These are phyloP conservation scores for Curvularia spicifera DNA, from an alignment of 2,329 filamentous ascomycete genomes.

Conservation along the genomic window DNA sequence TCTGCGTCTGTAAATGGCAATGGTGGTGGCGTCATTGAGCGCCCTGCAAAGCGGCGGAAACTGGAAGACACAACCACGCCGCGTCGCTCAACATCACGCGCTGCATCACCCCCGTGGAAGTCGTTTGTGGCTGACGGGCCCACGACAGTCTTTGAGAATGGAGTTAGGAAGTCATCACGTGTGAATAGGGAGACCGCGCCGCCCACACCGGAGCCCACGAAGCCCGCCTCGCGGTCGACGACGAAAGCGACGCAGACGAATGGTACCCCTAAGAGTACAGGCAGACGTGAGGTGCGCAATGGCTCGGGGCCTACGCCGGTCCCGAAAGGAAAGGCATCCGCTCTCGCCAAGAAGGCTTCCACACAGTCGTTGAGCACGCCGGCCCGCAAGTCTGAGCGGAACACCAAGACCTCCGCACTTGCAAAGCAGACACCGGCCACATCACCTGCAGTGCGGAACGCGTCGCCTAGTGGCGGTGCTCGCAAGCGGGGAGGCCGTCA, in stretches of 20 bases:
- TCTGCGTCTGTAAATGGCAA: slow-evolving; percentile 24
- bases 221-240: slow-evolving; percentile 34
- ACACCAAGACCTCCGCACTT: slow-evolving; percentile 32
- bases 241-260: slow-evolving; percentile 40
- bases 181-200: slow-evolving; percentile 55
- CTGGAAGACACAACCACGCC: slow-evolving; percentile 48
- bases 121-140: slow-evolving; percentile 83
- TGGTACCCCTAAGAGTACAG: slow-evolving; percentile 31
- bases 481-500: slow-evolving; percentile 34
- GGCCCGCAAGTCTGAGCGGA: slow-evolving; percentile 46
- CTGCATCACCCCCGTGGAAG: slow-evolving; percentile 91
- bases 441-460: slow-evolving; percentile 26
- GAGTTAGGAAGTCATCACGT: slow-evolving; percentile 66
- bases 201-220: slow-evolving; percentile 57
- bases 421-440: slow-evolving; percentile 25
- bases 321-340: slow-evolving; percentile 29
- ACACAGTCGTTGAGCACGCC: slow-evolving; percentile 30
- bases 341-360: slow-evolving; percentile 32
- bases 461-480: slow-evolving; percentile 24
- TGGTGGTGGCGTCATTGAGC: slow-evolving; percentile 36
- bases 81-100: slow-evolving; percentile 51
- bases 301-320: slow-evolving; percentile 21
- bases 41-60: slow-evolving; percentile 68
- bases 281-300: slow-evolving; percentile 33
- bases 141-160: slow-evolving; percentile 76